Evolutionary conservation across 2,329 filamentous ascomycete species (phyloP).

Genomic region (Onygena corvina): DNA sequence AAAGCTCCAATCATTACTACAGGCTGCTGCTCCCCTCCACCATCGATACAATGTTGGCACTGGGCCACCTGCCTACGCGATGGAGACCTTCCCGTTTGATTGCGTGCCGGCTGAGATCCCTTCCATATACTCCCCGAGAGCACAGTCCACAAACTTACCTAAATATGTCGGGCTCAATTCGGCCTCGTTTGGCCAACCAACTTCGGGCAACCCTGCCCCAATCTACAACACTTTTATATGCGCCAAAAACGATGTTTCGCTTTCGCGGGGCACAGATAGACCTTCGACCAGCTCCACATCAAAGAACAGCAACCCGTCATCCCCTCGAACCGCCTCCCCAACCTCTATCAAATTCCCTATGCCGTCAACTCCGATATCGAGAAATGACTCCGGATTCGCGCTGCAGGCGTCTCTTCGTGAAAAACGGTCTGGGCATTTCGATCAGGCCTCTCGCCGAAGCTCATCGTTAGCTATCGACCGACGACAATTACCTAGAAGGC

Average conservation of each 20-base stretch:
- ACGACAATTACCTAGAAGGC: constrained; percentile 45
- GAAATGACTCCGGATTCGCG: constrained; percentile 84
- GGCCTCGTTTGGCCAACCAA: constrained; percentile 61
- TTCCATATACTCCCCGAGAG: constrained; percentile 61
- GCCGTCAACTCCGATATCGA: constrained; percentile 66
- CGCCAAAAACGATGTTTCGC: constrained; percentile 52
- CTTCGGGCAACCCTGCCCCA: constrained; percentile 46
- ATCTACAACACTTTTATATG: constrained; percentile 88
- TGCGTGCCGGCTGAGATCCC: constrained; percentile 79
- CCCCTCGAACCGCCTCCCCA: constrained; percentile 52
- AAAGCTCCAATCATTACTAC: constrained; percentile 77
- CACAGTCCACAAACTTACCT: constrained; percentile 59
- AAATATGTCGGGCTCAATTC: constrained; percentile 87
- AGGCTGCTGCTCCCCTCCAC: constrained; percentile 81
- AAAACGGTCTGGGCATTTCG: constrained; percentile 89
- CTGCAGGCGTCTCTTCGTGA: constrained; percentile 76
- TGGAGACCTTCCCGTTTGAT: constrained; percentile 85
- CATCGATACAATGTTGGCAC: constrained; percentile 74
- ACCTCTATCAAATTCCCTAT: constrained; percentile 67
- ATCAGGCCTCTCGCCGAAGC: constrained; percentile 67
- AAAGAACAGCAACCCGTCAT: constrained; percentile 43
- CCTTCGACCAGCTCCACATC: constrained; percentile 58
- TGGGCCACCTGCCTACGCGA: constrained; percentile 84
- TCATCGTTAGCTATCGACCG: constrained; percentile 82
- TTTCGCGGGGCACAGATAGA: constrained; percentile 47